Percentiles rank a stretch among this genome's conserved stretches.
phyloP scores from a whole-genome alignment of 345 rosid genomes.

The Syzygium aqueum region DNA sequence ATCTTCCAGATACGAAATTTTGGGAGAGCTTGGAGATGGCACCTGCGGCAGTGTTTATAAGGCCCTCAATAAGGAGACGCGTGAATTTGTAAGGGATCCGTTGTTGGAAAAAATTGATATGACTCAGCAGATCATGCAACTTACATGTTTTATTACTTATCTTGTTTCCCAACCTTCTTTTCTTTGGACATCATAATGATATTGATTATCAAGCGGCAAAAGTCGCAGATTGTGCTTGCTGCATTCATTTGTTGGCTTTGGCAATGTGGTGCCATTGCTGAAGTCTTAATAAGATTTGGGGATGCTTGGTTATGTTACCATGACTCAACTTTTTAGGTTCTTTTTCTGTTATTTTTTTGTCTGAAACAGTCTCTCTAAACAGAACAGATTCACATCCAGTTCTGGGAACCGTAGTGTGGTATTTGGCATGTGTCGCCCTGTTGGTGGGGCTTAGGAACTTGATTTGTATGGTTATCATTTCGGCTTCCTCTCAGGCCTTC shows the following conservation, averaged over 20 bases:
- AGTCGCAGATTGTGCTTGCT: not conserved
- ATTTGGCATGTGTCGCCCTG: not conserved
- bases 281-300: not conserved
- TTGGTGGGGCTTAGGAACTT: not conserved
- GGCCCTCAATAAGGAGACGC: conserved; percentile 64
- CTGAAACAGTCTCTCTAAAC: not conserved
- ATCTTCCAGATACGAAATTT: conserved; percentile 55
- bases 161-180: not conserved
- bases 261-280: not conserved
- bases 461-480: not conserved
- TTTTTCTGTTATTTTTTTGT: not conserved
- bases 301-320: not conserved
- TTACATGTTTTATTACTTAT: not conserved
- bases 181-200: not conserved
- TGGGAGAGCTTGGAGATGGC: conserved; percentile 94
- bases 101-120: not conserved
- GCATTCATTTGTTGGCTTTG: not conserved
- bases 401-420: not conserved
- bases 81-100: conserved; percentile 54
- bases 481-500: not conserved
- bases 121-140: not conserved
- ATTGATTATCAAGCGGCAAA: not conserved
- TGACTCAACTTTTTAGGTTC: not conserved
- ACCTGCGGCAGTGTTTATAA: conserved; percentile 90
- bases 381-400: not conserved